phyloP scores from a whole-genome alignment of 1,284 basidiomycete species.

The Ceratorhiza oryzae-sativae region DNA sequence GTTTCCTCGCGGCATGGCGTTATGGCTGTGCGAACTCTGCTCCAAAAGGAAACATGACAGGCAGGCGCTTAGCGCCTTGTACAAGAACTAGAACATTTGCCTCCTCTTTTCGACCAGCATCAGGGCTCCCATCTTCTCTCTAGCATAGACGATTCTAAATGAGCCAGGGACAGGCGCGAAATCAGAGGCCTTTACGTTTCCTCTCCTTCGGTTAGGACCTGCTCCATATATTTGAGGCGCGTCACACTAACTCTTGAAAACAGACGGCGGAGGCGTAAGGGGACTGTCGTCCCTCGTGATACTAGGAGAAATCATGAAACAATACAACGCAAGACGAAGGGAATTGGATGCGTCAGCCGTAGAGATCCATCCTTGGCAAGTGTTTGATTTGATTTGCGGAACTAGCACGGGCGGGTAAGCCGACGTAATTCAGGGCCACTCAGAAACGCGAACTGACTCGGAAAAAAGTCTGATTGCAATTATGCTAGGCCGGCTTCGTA shows the following conservation, averaged over 20 bases:
- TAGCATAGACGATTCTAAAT: too few relatives aligned
- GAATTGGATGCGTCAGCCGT: not conserved
- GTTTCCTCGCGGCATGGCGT: too few relatives aligned
- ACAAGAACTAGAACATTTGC: too few relatives aligned
- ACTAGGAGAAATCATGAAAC: slow-evolving; percentile 17
- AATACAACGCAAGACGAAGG: not conserved
- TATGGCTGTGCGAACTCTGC: too few relatives aligned
- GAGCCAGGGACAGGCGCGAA: too few relatives aligned
- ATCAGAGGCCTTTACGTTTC: too few relatives aligned
- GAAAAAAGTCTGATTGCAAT: slow-evolving; percentile 47
- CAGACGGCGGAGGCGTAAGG: slow-evolving; percentile 31
- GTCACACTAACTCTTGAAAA: not conserved
- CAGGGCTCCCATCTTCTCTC: too few relatives aligned
- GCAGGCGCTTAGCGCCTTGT: too few relatives aligned
- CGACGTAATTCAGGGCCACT: not conserved
- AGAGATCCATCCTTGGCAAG: not conserved
- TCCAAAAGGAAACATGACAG: too few relatives aligned
- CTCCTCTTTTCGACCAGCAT: too few relatives aligned
- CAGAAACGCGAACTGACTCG: not conserved
- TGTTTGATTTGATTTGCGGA: slow-evolving; percentile 37
- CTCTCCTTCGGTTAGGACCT: too few relatives aligned
- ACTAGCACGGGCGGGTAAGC: slow-evolving; percentile 40
- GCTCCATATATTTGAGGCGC: too few relatives aligned
- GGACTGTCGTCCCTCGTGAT: slow-evolving; percentile 19
- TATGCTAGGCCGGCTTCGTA: slow-evolving; percentile 49